phyloP scores from a whole-genome alignment of 2,329 filamentous ascomycete genomes.

The Pseudogymnoascus pannorum region DNA sequence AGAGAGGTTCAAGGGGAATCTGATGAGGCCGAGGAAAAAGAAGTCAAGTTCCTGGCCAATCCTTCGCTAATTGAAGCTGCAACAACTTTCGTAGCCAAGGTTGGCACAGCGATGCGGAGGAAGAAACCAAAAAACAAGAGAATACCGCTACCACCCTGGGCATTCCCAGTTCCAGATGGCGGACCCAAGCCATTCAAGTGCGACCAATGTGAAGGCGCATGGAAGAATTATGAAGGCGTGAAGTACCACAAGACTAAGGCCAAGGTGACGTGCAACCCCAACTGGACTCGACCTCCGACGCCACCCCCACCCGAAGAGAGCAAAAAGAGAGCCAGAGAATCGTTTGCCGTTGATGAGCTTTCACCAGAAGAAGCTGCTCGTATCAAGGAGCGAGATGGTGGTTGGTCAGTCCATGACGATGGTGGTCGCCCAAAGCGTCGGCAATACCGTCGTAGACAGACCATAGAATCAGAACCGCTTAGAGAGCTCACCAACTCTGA shows the following conservation, averaged over 20 bases:
- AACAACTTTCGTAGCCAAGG: conserved; percentile 22
- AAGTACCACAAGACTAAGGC: conserved; percentile 28
- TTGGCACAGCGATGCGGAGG: conserved; percentile 20
- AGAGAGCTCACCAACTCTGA: background rate
- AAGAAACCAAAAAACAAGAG: conserved; percentile 13
- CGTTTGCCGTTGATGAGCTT: background rate
- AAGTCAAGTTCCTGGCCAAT: conserved; percentile 22
- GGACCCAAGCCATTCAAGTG: conserved; percentile 25
- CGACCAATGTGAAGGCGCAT: conserved; percentile 23
- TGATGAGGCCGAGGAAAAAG: conserved; percentile 8
- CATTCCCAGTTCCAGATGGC: conserved; percentile 11
- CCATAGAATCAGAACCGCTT: background rate
- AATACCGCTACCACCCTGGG: background rate
- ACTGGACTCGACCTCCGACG: conserved; percentile 16
- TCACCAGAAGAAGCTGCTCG: conserved; percentile 9
- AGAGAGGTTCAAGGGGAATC: background rate
- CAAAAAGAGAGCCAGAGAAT: conserved; percentile 8
- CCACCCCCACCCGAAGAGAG: conserved; percentile 10
- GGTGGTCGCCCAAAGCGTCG: conserved; percentile 13
- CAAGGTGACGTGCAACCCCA: conserved; percentile 27
- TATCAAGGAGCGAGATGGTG: conserved; percentile 8
- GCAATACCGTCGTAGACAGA: background rate
- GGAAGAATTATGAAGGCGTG: conserved; percentile 28
- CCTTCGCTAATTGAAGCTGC: conserved; percentile 18
- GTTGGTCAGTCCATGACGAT: conserved; percentile 22